Conservation (phyloP, 106 monocot genomes). For the Dactylorhiza incarnata region DNA sequence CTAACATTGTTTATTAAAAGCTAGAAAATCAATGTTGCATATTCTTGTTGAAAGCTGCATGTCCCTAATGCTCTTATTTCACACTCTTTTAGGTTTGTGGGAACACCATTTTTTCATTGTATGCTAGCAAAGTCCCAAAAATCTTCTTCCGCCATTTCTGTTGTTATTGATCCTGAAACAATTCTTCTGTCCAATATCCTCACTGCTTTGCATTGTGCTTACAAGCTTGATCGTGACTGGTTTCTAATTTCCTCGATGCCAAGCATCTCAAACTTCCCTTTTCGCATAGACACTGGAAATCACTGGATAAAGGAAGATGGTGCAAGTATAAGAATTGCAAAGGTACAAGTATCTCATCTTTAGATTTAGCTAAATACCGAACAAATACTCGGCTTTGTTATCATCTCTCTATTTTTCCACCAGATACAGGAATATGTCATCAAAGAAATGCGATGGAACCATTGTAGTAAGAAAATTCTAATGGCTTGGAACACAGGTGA, state of each 20-base stretch:
- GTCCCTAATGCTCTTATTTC: conserved; percentile 6
- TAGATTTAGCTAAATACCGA: neutral
- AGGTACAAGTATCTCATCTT: conserved; percentile 38
- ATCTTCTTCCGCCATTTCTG: conserved; percentile 54
- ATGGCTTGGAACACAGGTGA: conserved; percentile 78
- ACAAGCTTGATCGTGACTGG: conserved; percentile 64
- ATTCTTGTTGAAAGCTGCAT: neutral
- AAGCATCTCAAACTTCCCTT: conserved; percentile 42
- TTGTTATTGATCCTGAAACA: conserved; percentile 77
- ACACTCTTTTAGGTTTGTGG: conserved; percentile 53
- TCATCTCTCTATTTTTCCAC: conserved; percentile 19
- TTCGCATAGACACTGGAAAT: conserved; percentile 36
- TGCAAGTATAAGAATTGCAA: conserved; percentile 26
- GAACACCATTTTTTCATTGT: conserved; percentile 87
- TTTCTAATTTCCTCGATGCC: conserved; percentile 52
- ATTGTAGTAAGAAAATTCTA: conserved; percentile 40
- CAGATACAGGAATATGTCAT: conserved; percentile 54
- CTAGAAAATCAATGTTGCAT: neutral
- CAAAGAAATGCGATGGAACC: conserved; percentile 21
- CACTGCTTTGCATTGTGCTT: conserved; percentile 31
- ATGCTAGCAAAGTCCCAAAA: conserved; percentile 70
- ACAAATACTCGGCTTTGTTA: neutral
- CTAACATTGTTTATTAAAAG: neutral
- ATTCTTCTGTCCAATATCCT: conserved; percentile 64
- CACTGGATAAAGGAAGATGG: conserved; percentile 42